phyloP scores from a whole-genome alignment of 768 basidiomycete genomes.

The Amanita thiersii region DNA sequence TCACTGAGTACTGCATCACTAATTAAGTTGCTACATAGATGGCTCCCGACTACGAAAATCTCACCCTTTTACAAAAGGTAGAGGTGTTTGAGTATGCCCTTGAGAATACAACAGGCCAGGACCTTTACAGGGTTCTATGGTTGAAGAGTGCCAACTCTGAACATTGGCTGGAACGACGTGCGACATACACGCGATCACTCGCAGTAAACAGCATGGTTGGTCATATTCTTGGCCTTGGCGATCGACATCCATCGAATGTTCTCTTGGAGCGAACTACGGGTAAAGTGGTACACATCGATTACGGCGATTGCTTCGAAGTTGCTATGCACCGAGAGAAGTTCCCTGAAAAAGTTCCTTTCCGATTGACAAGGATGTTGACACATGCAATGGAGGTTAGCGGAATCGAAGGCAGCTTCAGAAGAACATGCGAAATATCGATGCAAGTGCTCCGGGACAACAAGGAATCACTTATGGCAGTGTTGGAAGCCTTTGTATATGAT shows the following conservation, averaged over 20 bases:
- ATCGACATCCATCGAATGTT: constrained; percentile 90
- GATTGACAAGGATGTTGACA: constrained; percentile 95
- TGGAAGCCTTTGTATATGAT: constrained; percentile 98
- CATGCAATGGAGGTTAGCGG: constrained; percentile 99
- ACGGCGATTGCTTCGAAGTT: constrained; percentile 97
- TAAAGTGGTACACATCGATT: constrained; percentile 96
- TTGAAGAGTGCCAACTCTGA: constrained; percentile 92
- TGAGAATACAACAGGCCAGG: constrained; percentile 97
- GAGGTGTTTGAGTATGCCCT: constrained; percentile 99
- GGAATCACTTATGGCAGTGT: constrained; percentile 97
- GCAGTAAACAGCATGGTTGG: constrained; percentile 99
- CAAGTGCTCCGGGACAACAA: constrained; percentile 92
- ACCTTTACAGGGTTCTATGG: constrained; percentile 95
- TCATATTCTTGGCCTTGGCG: constrained; percentile 92
- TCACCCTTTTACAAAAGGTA: constrained; percentile 92
- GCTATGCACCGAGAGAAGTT: constrained; percentile 98
- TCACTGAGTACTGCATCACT: constrained; percentile 2
- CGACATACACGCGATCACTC: constrained; percentile 91
- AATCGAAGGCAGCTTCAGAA: constrained; percentile 94
- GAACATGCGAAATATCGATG: constrained; percentile 98
- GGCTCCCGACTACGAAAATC: constrained; percentile 97
- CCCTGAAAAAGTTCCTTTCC: constrained; percentile 98
- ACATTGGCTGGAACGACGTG: constrained; percentile 94
- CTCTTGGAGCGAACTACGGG: constrained; percentile 77
- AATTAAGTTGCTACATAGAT: constrained; percentile 46